Percentiles rank a stretch among this genome's conserved stretches.
Conservation (phyloP, 208 protist genomes). For the Trypanosoma cruzi region DNA sequence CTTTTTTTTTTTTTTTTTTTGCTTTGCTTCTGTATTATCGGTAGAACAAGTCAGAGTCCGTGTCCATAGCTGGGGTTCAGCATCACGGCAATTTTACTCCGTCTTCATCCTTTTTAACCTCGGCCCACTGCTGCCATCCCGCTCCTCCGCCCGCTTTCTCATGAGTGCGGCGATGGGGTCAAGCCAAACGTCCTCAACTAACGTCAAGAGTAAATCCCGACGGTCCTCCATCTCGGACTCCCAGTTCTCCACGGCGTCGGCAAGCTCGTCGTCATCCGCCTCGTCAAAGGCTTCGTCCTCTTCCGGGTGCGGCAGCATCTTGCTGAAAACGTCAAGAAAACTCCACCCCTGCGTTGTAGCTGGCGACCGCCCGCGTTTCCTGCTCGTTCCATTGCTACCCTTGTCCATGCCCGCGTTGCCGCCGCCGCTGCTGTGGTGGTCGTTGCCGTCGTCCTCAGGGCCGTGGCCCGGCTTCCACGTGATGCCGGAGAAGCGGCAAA, state of each 20-base stretch:
- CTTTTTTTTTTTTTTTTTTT: too few relatives aligned
- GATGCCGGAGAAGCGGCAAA: constrained; percentile 67
- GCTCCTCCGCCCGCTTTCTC: background rate
- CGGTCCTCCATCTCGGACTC: constrained; percentile 78
- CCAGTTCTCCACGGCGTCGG: constrained; percentile 64
- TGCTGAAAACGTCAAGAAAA: constrained; percentile 75
- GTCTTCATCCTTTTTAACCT: constrained; percentile 32
- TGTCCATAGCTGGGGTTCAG: too few relatives aligned
- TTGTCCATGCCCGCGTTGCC: constrained; percentile 36
- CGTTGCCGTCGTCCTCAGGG: constrained; percentile 32
- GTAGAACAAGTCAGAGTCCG: too few relatives aligned
- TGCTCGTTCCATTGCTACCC: constrained; percentile 22
- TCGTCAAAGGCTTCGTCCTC: constrained; percentile 57
- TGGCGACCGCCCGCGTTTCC: constrained; percentile 23
- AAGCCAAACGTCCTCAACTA: constrained; percentile 40
- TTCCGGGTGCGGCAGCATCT: constrained; percentile 70
- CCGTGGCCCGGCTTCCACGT: constrained; percentile 79
- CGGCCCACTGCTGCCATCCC: background rate
- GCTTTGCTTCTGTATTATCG: too few relatives aligned
- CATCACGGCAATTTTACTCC: constrained; percentile 36
- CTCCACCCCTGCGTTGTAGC: constrained; percentile 43
- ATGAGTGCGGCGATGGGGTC: constrained; percentile 26
- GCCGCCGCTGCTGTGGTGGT: too few relatives aligned
- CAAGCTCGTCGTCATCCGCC: constrained; percentile 36
- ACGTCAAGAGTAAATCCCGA: constrained; percentile 47